These are phyloP conservation scores for Starmerella riodocensis DNA, from an alignment of 805 yeast genomes.

Conservation along the genomic window DNA sequence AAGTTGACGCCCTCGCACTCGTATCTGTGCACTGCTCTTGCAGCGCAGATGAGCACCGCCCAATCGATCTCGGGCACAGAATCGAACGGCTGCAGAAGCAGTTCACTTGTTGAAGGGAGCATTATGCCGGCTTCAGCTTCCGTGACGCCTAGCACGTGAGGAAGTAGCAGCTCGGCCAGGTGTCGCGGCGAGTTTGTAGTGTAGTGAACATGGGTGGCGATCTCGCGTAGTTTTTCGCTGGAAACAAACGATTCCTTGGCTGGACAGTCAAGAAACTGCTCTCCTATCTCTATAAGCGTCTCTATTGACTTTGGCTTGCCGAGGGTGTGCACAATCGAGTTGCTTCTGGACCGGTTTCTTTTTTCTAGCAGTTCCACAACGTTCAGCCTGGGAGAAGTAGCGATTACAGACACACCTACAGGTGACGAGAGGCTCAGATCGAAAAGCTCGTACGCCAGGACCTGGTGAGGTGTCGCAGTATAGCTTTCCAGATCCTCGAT, in stretches of 20 bases:
- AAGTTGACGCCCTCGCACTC: conserved; percentile 54
- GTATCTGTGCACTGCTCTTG: conserved; percentile 51
- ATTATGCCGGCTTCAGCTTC: conserved; percentile 2
- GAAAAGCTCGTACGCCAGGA: conserved; percentile 72
- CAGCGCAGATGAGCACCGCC: conserved; percentile 57
- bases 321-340: conserved; percentile 58
- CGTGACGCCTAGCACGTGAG: conserved; percentile 4
- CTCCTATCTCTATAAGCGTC: conserved; percentile 39
- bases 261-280: conserved; percentile 28
- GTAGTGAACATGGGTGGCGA: conserved; percentile 32
- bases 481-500: conserved; percentile 79
- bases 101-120: conserved; percentile 13
- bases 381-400: conserved; percentile 61
- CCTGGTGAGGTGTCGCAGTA: conserved; percentile 62
- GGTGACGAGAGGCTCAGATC: conserved; percentile 66
- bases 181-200: conserved; percentile 46
- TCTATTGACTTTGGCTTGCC: conserved; percentile 38
- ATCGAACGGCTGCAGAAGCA: conserved; percentile 8
- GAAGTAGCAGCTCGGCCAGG: conserved; percentile 18
- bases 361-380: conserved; percentile 76
- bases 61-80: conserved; percentile 58
- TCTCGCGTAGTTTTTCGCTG: conserved; percentile 15
- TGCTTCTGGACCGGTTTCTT: conserved; percentile 78
- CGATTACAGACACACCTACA: conserved; percentile 68
- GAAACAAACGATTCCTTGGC: conserved; percentile 20